Conservation (phyloP, 2,329 filamentous ascomycete genomes). For the Epichloe bromicola region DNA sequence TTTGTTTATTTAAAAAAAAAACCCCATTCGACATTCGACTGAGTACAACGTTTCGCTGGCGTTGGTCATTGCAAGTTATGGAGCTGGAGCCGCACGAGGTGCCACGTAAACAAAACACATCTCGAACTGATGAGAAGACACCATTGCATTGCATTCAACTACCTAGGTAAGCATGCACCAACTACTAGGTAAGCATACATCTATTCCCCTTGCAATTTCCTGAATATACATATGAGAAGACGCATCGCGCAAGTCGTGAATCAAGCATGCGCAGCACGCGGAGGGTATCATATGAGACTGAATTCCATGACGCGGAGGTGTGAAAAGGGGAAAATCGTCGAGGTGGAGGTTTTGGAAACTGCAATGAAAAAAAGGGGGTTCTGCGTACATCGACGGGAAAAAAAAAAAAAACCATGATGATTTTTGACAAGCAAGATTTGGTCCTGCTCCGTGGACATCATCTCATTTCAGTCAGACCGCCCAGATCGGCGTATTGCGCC, state of each 20-base stretch:
- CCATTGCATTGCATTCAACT: too few relatives aligned
- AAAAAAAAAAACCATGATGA: not conserved
- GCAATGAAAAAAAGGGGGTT: too few relatives aligned
- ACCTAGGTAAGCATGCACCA: not conserved
- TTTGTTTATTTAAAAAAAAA: too few relatives aligned
- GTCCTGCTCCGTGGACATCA: conserved; percentile 9
- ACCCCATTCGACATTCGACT: too few relatives aligned
- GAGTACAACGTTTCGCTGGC: too few relatives aligned
- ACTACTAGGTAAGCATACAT: not conserved
- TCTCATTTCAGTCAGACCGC: conserved; percentile 28
- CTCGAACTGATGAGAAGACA: too few relatives aligned
- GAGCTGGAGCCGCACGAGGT: too few relatives aligned
- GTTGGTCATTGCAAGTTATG: too few relatives aligned
- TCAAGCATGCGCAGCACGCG: not conserved
- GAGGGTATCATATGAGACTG: not conserved
- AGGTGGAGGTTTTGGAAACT: too few relatives aligned
- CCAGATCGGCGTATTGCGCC: conserved; percentile 34
- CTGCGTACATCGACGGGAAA: not conserved
- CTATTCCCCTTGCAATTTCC: not conserved
- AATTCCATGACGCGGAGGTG: too few relatives aligned
- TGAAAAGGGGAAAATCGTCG: too few relatives aligned
- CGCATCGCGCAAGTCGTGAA: not conserved
- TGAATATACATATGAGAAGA: conserved; percentile 1
- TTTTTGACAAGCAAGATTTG: not conserved
- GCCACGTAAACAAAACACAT: too few relatives aligned